Conservation (phyloP, 805 yeast species). For the Wickerhamiella lipophila region DNA sequence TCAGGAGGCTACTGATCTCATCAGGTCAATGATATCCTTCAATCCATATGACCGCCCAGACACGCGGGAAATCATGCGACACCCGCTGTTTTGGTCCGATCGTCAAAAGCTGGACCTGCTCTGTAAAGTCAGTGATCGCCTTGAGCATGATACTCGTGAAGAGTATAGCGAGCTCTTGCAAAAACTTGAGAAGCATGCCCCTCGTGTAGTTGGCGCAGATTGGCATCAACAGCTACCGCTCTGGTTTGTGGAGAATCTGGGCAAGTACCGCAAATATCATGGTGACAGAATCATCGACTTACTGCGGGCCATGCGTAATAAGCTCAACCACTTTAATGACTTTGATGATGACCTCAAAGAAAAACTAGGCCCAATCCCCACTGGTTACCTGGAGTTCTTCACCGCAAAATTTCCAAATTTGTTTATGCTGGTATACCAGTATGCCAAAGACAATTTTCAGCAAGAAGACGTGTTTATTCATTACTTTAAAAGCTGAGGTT, state of each 20-base stretch:
- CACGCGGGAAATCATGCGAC: slow-evolving; percentile 53
- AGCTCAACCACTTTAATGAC: slow-evolving; percentile 89
- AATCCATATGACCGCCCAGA: slow-evolving; percentile 64
- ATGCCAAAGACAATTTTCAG: slow-evolving; percentile 44
- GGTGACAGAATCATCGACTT: slow-evolving; percentile 70
- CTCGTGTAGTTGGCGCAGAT: slow-evolving; percentile 39
- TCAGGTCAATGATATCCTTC: slow-evolving; percentile 53
- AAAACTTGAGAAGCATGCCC: slow-evolving; percentile 42
- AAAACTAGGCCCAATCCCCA: slow-evolving; percentile 68
- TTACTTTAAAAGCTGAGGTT: slow-evolving; percentile 26
- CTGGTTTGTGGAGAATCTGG: slow-evolving; percentile 68
- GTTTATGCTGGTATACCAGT: slow-evolving; percentile 58
- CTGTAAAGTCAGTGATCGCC: slow-evolving; percentile 77
- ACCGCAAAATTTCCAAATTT: slow-evolving; percentile 62
- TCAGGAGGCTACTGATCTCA: slow-evolving; percentile 60
- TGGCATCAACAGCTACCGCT: slow-evolving; percentile 69
- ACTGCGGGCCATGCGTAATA: slow-evolving; percentile 79
- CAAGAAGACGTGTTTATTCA: slow-evolving; percentile 48
- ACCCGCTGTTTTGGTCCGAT: slow-evolving; percentile 79
- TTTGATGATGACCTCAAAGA: slow-evolving; percentile 41
- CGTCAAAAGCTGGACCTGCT: slow-evolving; percentile 70
- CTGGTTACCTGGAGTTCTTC: slow-evolving; percentile 73
- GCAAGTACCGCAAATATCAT: slow-evolving; percentile 81
- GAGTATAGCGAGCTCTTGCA: slow-evolving; percentile 54
- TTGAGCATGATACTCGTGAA: slow-evolving; percentile 72